Conservation (phyloP, 768 basidiomycete genomes). For the Rhizopogon vulgaris region DNA sequence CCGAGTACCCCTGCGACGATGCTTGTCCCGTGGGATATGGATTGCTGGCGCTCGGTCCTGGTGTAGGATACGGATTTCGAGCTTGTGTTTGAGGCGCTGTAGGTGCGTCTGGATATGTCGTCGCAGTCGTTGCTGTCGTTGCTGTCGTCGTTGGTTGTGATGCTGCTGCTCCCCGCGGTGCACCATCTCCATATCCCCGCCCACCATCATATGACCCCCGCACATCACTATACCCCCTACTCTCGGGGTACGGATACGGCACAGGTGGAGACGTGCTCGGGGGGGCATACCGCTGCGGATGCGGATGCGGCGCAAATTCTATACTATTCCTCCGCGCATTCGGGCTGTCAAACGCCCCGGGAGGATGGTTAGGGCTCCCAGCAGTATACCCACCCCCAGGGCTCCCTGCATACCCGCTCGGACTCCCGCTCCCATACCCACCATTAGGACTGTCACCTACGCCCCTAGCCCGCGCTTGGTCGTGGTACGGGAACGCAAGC, state of each 20-base stretch:
- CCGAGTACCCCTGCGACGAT: constrained; percentile 3
- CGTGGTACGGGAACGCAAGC: constrained; percentile 78
- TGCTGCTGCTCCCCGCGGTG: background rate
- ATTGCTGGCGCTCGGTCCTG: constrained; percentile 7
- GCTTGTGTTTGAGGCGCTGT: constrained; percentile 7
- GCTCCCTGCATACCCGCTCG: constrained; percentile 54
- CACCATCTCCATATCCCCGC: background rate
- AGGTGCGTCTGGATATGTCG: constrained; percentile 4
- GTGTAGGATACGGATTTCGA: constrained; percentile 23
- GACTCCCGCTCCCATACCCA: constrained; percentile 44
- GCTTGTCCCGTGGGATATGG: constrained; percentile 15
- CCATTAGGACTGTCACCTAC: constrained; percentile 43
- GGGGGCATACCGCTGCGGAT: background rate
- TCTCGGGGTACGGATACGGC: background rate
- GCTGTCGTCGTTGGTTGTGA: constrained; percentile 6
- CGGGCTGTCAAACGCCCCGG: background rate
- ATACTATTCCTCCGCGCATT: background rate
- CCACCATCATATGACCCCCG: background rate
- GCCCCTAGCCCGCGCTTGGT: constrained; percentile 39
- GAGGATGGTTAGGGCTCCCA: background rate
- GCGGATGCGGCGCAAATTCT: background rate
- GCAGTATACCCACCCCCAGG: constrained; percentile 28
- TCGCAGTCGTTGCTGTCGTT: background rate
- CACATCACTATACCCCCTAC: background rate
- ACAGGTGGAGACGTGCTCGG: background rate